These are phyloP conservation scores for Fusarium penzigii DNA, from an alignment of 2,329 filamentous ascomycete species.

Conservation along the genomic window DNA sequence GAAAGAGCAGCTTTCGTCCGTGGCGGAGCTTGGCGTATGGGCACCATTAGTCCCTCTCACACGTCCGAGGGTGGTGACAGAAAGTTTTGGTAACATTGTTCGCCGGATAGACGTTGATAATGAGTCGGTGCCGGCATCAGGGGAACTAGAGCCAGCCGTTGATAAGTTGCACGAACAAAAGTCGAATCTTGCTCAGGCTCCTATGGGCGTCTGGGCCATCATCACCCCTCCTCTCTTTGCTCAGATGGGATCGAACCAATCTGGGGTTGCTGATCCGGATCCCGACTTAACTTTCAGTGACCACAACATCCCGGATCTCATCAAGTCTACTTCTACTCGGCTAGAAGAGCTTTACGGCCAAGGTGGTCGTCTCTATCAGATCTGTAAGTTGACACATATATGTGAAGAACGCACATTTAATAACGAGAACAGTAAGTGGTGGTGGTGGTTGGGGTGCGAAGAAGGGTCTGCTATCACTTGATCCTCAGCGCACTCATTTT, in stretches of 20 bases:
- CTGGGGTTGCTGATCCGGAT: slow-evolving; percentile 21
- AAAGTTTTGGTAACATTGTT: slow-evolving; percentile 78
- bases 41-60: slow-evolving; percentile 65
- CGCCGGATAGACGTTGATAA: slow-evolving; percentile 58
- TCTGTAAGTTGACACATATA: slow-evolving; percentile 27
- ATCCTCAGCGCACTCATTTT: slow-evolving; percentile 63
- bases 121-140: slow-evolving; percentile 61
- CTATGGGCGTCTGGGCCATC: slow-evolving; percentile 73
- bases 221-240: slow-evolving; percentile 50
- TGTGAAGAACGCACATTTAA: neutral
- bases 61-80: slow-evolving; percentile 58
- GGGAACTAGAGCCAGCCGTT: slow-evolving; percentile 69
- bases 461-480: slow-evolving; percentile 75
- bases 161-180: slow-evolving; percentile 54
- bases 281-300: slow-evolving; percentile 13
- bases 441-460: slow-evolving; percentile 85
- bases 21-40: slow-evolving; percentile 31
- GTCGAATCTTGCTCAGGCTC: slow-evolving; percentile 37
- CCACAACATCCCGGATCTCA: slow-evolving; percentile 21
- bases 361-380: slow-evolving; percentile 48
- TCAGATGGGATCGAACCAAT: slow-evolving; percentile 8
- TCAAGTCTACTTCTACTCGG: slow-evolving; percentile 26
- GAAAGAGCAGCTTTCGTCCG: slow-evolving; percentile 17
- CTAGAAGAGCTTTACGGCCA: slow-evolving; percentile 39
- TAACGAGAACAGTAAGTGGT: slow-evolving; percentile 61